phyloP scores from a whole-genome alignment of 2,329 filamentous ascomycete genomes.

The Beauveria pseudobassiana region DNA sequence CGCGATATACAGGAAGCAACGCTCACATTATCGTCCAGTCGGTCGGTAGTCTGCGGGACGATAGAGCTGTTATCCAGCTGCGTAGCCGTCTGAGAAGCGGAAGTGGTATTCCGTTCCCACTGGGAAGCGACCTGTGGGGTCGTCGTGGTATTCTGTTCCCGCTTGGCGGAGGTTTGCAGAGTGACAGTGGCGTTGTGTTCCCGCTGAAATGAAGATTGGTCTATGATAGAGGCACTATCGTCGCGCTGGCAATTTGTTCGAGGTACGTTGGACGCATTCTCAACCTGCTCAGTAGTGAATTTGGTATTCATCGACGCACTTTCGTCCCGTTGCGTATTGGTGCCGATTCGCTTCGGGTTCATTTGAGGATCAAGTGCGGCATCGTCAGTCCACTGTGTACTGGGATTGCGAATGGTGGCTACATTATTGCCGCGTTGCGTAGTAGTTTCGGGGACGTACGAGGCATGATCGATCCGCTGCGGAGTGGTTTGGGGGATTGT shows the following conservation, averaged over 20 bases:
- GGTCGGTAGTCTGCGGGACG: not conserved
- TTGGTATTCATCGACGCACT: not conserved
- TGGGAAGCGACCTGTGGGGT: not conserved
- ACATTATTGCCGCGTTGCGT: not conserved
- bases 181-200: not conserved
- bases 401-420: not conserved
- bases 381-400: too few species aligned
- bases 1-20: constrained; percentile 4
- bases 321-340: too few species aligned
- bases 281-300: too few species aligned
- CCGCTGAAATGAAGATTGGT: too few species aligned
- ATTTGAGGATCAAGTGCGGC: too few species aligned
- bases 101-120: not conserved
- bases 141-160: not conserved
- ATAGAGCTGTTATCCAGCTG: not conserved
- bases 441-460: not conserved
- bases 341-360: too few species aligned
- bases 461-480: not conserved
- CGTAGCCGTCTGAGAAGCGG: not conserved
- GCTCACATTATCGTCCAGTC: not conserved
- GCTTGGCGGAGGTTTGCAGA: not conserved
- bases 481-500: not conserved
- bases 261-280: too few species aligned
- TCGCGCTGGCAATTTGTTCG: too few species aligned
- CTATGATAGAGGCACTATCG: too few species aligned